Percentiles rank a stretch among this genome's conserved stretches.
Conservation (phyloP, 2,329 filamentous ascomycete species). For the Rasamsonia emersonii region DNA sequence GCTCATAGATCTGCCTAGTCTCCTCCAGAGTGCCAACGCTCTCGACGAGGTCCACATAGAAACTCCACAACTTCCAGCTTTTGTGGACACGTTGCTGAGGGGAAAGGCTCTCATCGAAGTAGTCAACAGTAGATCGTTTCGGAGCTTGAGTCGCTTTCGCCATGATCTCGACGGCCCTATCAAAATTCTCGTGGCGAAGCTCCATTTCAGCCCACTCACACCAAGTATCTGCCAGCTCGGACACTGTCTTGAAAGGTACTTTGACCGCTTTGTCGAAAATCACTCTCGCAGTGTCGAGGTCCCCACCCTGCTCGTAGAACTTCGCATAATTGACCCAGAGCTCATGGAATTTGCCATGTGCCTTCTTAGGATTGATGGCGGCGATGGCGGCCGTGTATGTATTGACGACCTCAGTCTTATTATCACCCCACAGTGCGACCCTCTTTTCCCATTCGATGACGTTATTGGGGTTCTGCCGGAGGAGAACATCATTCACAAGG, state of each 20-base stretch:
- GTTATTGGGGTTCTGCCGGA: slow-evolving; percentile 93
- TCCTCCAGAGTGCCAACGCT: slow-evolving; percentile 86
- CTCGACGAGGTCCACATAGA: slow-evolving; percentile 96
- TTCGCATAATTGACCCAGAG: slow-evolving; percentile 96
- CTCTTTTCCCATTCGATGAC: slow-evolving; percentile 96
- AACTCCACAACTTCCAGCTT: slow-evolving; percentile 99
- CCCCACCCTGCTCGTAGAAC: slow-evolving; percentile 84
- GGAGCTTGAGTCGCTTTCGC: slow-evolving; percentile 95
- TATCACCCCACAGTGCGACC: slow-evolving; percentile 90
- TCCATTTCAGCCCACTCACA: slow-evolving; percentile 99
- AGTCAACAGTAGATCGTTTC: slow-evolving; percentile 96
- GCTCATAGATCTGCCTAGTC: slow-evolving; percentile 88
- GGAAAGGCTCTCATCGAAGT: slow-evolving; percentile 89
- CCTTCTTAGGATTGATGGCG: slow-evolving; percentile 88
- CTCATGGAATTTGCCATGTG: slow-evolving; percentile 84
- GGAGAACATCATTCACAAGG: slow-evolving; percentile 86
- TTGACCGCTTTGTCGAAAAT: slow-evolving; percentile 98
- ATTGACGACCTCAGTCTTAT: slow-evolving; percentile 81
- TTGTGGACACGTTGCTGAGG: slow-evolving; percentile 97
- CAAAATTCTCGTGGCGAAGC: slow-evolving; percentile 88
- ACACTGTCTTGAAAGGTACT: slow-evolving; percentile 95
- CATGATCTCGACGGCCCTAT: slow-evolving; percentile 91
- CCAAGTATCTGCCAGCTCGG: slow-evolving; percentile 96
- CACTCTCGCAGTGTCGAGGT: slow-evolving; percentile 73
- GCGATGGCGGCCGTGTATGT: slow-evolving; percentile 93